Percentiles rank a stretch among this genome's conserved stretches.
Evolutionary conservation across 192 early-diverging fungal genomes (phyloP).

Genomic region (Diversispora epigaea): DNA sequence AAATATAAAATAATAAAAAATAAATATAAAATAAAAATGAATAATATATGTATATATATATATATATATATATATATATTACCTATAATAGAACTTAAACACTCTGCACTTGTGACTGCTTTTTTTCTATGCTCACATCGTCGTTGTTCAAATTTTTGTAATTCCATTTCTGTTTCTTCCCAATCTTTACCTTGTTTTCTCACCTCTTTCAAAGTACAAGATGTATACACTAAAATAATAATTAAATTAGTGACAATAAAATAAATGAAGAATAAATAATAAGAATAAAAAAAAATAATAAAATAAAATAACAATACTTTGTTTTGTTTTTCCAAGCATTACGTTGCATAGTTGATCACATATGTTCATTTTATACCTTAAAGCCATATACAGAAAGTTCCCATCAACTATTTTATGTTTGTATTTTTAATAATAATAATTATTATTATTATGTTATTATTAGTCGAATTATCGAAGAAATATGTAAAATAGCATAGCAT

Average conservation of each 20-base stretch:
- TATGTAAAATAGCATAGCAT: neutral
- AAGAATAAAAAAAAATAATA: conserved; percentile 16
- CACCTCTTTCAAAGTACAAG: conserved; percentile 74
- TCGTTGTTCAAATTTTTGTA: conserved; percentile 74
- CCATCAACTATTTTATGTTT: conserved; percentile 62
- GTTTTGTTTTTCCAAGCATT: conserved; percentile 64
- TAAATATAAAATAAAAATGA: neutral
- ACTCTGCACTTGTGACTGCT: conserved; percentile 63
- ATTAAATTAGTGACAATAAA: neutral
- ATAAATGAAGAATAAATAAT: neutral
- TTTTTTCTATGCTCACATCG: conserved; percentile 72
- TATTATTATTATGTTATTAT: neutral
- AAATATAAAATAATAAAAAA: too few relatives aligned
- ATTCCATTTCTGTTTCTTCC: conserved; percentile 53
- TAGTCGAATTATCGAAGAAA: neutral
- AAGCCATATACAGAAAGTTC: conserved; percentile 73
- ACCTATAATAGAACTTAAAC: conserved; percentile 75
- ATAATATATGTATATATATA: neutral
- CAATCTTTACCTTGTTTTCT: conserved; percentile 57
- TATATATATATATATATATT: neutral
- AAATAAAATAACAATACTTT: conserved; percentile 52
- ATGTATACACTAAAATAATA: conserved; percentile 51
- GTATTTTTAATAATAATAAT: neutral
- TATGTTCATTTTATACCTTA: conserved; percentile 63
- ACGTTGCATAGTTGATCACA: conserved; percentile 61